Conservation (phyloP, 441 rosid species). For the Croton laevigatus region DNA sequence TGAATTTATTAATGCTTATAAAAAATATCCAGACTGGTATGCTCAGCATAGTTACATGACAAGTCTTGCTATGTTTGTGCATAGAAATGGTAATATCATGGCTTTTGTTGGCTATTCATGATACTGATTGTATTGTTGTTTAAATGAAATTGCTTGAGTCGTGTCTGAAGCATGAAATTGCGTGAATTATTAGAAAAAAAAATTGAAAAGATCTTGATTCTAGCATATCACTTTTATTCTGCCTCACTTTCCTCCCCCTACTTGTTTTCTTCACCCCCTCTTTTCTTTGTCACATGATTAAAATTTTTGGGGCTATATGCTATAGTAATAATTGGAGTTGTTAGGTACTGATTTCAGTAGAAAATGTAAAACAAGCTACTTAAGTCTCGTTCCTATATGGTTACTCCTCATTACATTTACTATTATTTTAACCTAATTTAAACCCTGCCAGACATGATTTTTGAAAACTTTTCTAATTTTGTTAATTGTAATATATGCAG, state of each 20-base stretch:
- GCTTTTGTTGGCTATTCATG: not conserved
- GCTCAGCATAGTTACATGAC: not conserved
- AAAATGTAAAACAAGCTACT: constrained; percentile 5
- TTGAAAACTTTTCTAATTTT: not conserved
- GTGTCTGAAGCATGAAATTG: not conserved
- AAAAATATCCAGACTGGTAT: not conserved
- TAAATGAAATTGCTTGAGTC: not conserved
- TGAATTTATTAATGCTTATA: not conserved
- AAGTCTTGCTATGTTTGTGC: not conserved
- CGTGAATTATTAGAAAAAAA: not conserved
- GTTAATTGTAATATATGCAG: constrained; percentile 34
- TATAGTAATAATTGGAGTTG: not conserved
- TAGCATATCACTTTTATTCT: not conserved
- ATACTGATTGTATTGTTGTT: not conserved
- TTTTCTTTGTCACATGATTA: not conserved
- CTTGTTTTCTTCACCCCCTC: too few relatives aligned
- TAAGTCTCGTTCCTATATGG: not conserved
- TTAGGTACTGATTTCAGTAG: not conserved
- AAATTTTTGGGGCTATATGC: not conserved
- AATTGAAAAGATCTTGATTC: not conserved
- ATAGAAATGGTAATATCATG: not conserved
- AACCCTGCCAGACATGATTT: not conserved
- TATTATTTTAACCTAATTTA: not conserved
- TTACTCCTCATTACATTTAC: not conserved
- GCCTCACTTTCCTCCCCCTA: not conserved